These are phyloP conservation scores for Cryptococcus sp. DNA, from an alignment of 1,284 basidiomycete genomes.

Conservation along the genomic window DNA sequence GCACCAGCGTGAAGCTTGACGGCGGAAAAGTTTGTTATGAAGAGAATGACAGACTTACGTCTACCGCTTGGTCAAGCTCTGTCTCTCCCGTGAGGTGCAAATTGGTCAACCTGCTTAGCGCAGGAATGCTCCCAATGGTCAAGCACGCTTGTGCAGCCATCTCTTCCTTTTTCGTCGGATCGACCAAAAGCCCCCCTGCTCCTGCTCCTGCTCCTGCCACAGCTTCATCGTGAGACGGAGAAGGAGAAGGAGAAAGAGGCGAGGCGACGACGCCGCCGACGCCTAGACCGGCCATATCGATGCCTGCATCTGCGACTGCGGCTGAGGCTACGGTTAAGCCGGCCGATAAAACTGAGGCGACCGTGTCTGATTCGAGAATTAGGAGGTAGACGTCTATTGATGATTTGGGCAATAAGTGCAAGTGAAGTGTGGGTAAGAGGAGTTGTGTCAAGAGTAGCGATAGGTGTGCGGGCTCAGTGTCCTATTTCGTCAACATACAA, in stretches of 20 bases:
- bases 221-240: neutral
- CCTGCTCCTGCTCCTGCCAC: slow-evolving; percentile 38
- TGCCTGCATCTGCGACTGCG: slow-evolving; percentile 62
- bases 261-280: slow-evolving; percentile 40
- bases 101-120: slow-evolving; percentile 80
- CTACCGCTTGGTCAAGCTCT: slow-evolving; percentile 34
- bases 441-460: slow-evolving; percentile 83
- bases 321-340: slow-evolving; percentile 84
- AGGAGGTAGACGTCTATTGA: slow-evolving; percentile 89
- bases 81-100: slow-evolving; percentile 72
- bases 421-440: slow-evolving; percentile 76
- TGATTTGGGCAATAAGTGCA: slow-evolving; percentile 91
- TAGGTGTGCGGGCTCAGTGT: slow-evolving; percentile 86
- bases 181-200: slow-evolving; percentile 60
- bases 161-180: slow-evolving; percentile 64
- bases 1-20: neutral
- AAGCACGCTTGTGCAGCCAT: slow-evolving; percentile 70
- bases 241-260: slow-evolving; percentile 3
- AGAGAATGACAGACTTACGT: slow-evolving; percentile 31
- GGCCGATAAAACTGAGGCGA: slow-evolving; percentile 78
- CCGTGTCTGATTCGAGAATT: slow-evolving; percentile 86
- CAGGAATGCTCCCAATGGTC: slow-evolving; percentile 81
- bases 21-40: neutral
- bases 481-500: slow-evolving; percentile 58
- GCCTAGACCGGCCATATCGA: slow-evolving; percentile 47